Evolutionary conservation across 768 basidiomycete species (phyloP), one percentile per base, ranked within the genome.

Genomic region (Tylopilus intermedius): DNA sequence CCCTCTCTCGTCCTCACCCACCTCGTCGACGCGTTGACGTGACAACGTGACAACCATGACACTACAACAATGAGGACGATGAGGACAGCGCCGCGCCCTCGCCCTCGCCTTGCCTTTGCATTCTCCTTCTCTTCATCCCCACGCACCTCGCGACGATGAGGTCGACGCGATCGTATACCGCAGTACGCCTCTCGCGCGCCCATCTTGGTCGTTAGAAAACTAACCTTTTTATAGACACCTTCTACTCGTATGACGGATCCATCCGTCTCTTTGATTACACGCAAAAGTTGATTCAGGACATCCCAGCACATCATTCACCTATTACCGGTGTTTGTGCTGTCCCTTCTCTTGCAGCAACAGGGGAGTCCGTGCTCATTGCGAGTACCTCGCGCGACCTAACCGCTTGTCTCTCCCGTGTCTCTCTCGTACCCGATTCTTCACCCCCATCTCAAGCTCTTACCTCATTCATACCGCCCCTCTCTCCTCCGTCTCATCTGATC

Each of bases 301-400:
- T 78, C 26, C 58, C 69, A 6, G 72, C 77, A 0, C 90, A 92
- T 67, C 60, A 67, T 33, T 85, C 86, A 8, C 80, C 92, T 2
- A 77, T 88, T 47, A 86, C 86, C 1, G 86, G 85, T 1, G 62
- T 86, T 14, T 81, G 78, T 52, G 58, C 83, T 41, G 68, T 90
- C 22, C 76, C 82, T 5, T 55, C 69, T 5, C 26, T 55, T 1
- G 49, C 64, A 24, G 53, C 64, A 24, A 59, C 66, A 8, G 55
- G 58, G 21, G 66, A 65, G 45, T 72, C 69, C 0, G 66, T 73
- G 43, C 69, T 79, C 26, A 54, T 90, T 45, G 86, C 83, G 2
- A 88, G 75, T 47, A 80, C 86, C 2, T 92, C 89, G 6, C 90
- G 92, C 55, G 93, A 94, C 61, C 75, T 87, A 30, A 87, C 83